phyloP scores from a whole-genome alignment of 2,329 filamentous ascomycete species.

The Hypocrella siamensis region DNA sequence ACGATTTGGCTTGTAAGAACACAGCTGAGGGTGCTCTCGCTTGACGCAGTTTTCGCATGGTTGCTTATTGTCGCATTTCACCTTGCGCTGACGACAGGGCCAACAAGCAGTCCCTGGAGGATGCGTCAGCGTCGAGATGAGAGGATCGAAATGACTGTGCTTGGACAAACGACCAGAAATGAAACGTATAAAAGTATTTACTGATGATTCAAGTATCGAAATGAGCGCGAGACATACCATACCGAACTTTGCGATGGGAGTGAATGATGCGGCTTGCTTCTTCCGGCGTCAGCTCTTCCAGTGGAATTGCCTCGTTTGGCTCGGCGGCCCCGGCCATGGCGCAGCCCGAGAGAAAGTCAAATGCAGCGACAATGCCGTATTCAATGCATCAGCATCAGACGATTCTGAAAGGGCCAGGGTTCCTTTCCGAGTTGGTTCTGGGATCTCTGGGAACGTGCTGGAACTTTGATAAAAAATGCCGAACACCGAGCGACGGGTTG shows the following conservation, averaged over 20 bases:
- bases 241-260: conserved; percentile 52
- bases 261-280: conserved; percentile 55
- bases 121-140: not conserved
- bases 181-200: not conserved
- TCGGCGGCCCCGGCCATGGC: conserved; percentile 29
- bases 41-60: conserved; percentile 55
- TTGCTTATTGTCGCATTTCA: conserved; percentile 54
- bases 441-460: not conserved
- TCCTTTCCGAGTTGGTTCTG: no score
- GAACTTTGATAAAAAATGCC: not conserved
- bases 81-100: conserved; percentile 52
- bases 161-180: not conserved
- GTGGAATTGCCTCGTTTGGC: conserved; percentile 26
- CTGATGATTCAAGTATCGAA: not conserved
- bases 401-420: no score
- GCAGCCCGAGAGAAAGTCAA: not conserved
- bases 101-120: conserved; percentile 44
- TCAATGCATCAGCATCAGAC: no score
- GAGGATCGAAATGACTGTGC: not conserved
- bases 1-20: conserved; percentile 50
- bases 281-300: conserved; percentile 46
- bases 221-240: conserved; percentile 33
- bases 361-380: no score
- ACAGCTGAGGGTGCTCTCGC: conserved; percentile 47
- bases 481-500: not conserved